These are phyloP conservation scores for Ustulina deusta DNA, from an alignment of 2,329 filamentous ascomycete species.

Conservation along the genomic window DNA sequence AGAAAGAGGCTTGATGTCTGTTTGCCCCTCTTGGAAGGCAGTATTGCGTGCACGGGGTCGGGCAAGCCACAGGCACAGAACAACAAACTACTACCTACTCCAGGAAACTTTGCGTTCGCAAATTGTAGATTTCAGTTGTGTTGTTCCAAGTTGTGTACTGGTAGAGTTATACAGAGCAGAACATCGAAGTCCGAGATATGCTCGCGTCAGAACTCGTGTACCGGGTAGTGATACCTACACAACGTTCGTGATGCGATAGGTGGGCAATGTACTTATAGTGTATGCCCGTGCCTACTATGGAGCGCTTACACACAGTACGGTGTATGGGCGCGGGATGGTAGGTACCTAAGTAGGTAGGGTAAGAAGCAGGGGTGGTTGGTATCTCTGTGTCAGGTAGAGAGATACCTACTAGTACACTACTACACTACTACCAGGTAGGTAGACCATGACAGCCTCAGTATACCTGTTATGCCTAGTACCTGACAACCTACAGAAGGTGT, in stretches of 20 bases:
- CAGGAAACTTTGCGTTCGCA: conserved; percentile 18
- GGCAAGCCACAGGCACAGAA: conserved; percentile 31
- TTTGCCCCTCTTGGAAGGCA: conserved; percentile 22
- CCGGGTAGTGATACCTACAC: background rate
- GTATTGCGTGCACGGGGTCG: conserved; percentile 32
- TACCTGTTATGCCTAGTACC: background rate
- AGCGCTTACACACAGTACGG: background rate
- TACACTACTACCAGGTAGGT: background rate
- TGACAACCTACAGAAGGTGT: background rate
- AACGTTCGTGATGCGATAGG: background rate
- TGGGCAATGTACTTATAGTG: background rate
- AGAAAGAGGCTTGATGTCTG: conserved; percentile 24
- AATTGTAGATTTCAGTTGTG: conserved; percentile 2
- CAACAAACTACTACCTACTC: conserved; percentile 19
- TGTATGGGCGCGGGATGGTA: background rate
- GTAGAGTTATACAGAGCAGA: conserved; percentile 16
- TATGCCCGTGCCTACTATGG: conserved; percentile 7
- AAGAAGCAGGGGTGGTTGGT: conserved; percentile 1
- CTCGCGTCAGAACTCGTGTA: background rate
- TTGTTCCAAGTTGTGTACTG: conserved; percentile 1
- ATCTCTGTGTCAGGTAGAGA: background rate
- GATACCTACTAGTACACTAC: background rate
- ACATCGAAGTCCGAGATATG: background rate
- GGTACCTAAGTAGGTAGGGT: background rate
- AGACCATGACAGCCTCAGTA: background rate